Percentiles rank a stretch among this genome's conserved stretches.
phyloP scores from a whole-genome alignment of 2,329 filamentous ascomycete species.

The Diaporthe caulivora region DNA sequence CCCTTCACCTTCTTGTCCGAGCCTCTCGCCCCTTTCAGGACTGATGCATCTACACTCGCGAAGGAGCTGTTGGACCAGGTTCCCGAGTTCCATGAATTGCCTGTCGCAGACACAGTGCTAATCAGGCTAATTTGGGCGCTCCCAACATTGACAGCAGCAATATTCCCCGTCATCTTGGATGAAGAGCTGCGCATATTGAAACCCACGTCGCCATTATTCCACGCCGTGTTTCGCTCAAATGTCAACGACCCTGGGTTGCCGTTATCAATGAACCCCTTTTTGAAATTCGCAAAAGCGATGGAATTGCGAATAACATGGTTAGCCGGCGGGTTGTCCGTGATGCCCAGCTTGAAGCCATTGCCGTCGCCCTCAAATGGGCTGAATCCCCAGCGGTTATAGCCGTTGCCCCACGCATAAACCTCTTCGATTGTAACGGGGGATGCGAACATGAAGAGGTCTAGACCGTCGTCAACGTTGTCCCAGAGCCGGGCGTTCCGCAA shows the following conservation, averaged over 20 bases:
- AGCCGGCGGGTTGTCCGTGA: constrained; percentile 51
- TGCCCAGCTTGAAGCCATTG: constrained; percentile 62
- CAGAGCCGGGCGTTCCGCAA: constrained; percentile 60
- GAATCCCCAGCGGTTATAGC: constrained; percentile 59
- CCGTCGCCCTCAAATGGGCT: constrained; percentile 57
- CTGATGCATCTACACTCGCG: not conserved
- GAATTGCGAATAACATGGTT: constrained; percentile 58
- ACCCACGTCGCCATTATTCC: constrained; percentile 52
- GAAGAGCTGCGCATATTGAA: constrained; percentile 3
- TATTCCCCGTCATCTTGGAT: constrained; percentile 14
- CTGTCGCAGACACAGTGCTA: constrained; percentile 1
- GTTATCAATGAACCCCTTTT: constrained; percentile 61
- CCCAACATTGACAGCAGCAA: constrained; percentile 11
- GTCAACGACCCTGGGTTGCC: constrained; percentile 55
- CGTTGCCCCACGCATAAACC: constrained; percentile 60
- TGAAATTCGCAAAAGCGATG: constrained; percentile 57
- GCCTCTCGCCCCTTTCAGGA: not conserved
- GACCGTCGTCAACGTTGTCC: constrained; percentile 64
- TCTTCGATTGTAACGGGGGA: constrained; percentile 58
- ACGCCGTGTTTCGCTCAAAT: constrained; percentile 58
- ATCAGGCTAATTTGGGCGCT: constrained; percentile 3
- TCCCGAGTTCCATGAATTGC: constrained; percentile 7
- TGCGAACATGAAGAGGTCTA: constrained; percentile 42
- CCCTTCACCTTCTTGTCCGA: constrained; percentile 15
- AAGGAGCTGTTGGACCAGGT: constrained; percentile 20